Percentiles rank a stretch among this genome's conserved stretches.
phyloP scores from a whole-genome alignment of 768 basidiomycete genomes.

The Hemileccinum rubropunctum region DNA sequence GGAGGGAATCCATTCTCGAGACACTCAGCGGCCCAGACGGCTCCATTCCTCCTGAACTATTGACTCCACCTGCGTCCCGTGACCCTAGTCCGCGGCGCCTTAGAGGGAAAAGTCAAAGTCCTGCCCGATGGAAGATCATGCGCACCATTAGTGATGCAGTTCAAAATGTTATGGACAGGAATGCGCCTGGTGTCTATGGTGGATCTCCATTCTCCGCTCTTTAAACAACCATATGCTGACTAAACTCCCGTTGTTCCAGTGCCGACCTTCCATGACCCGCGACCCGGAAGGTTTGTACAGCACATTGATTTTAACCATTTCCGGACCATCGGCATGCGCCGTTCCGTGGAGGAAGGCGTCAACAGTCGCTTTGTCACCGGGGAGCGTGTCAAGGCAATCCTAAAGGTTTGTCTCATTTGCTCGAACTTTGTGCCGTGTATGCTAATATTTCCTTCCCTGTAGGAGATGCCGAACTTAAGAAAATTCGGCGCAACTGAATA shows the following conservation, averaged over 20 bases:
- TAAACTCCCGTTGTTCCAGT: constrained; percentile 38
- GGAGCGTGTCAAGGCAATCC: constrained; percentile 71
- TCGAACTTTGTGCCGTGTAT: constrained; percentile 3
- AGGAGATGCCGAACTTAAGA: constrained; percentile 87
- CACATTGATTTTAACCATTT: constrained; percentile 96
- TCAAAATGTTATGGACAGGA: constrained; percentile 61
- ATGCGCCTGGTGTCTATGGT: constrained; percentile 74
- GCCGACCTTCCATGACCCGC: constrained; percentile 64
- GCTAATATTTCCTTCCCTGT: constrained; percentile 8
- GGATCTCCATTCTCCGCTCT: constrained; percentile 21
- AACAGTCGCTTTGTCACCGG: constrained; percentile 92
- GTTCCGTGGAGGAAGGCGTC: constrained; percentile 87
- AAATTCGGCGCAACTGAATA: constrained; percentile 98
- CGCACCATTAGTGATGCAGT: constrained; percentile 77
- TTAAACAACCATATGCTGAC: constrained; percentile 3
- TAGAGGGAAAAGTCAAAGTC: constrained; percentile 74
- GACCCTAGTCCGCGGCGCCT: constrained; percentile 80
- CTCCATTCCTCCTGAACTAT: constrained; percentile 68
- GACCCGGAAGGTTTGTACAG: constrained; percentile 76
- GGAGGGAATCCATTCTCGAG: constrained; percentile 62
- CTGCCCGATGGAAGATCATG: constrained; percentile 81
- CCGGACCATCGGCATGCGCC: constrained; percentile 93
- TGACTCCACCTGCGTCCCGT: constrained; percentile 78
- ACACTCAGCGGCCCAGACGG: constrained; percentile 61
- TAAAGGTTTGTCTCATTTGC: constrained; percentile 54